A percentile compares a stretch with the other conserved stretches of the same genome.
Evolutionary conservation across 2,329 filamentous ascomycete species (phyloP).

Genomic region (Colletotrichum nymphaeae): DNA sequence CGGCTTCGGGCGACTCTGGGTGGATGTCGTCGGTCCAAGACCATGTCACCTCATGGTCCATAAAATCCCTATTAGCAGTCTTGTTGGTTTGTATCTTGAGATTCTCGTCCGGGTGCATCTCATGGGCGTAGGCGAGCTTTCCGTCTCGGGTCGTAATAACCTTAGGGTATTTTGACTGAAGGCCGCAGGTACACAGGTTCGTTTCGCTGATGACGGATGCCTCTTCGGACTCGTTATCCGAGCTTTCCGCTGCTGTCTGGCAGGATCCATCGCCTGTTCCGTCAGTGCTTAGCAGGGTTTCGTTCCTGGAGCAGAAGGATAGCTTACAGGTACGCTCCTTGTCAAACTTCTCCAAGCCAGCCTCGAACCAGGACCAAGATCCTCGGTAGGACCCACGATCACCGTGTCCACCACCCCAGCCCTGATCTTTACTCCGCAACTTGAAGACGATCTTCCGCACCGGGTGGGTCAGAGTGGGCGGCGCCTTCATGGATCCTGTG

Average conservation of each 20-base stretch:
- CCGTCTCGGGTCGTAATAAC: no score
- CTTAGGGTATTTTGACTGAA: no score
- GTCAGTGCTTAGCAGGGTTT: neutral
- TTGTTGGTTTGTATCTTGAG: slow-evolving; percentile 62
- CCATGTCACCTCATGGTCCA: slow-evolving; percentile 65
- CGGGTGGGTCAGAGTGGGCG: slow-evolving; percentile 53
- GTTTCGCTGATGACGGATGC: slow-evolving; percentile 27
- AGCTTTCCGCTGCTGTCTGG: neutral
- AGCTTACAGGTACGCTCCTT: slow-evolving; percentile 43
- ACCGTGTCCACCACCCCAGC: slow-evolving; percentile 55
- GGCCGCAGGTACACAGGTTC: slow-evolving; percentile 45
- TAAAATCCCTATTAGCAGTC: slow-evolving; percentile 46
- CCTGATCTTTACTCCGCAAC: slow-evolving; percentile 68
- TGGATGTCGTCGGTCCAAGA: slow-evolving; percentile 59
- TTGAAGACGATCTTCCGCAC: slow-evolving; percentile 72
- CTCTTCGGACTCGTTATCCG: neutral
- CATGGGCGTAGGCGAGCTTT: slow-evolving; percentile 49
- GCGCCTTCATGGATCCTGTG: slow-evolving; percentile 44
- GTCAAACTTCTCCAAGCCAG: slow-evolving; percentile 67
- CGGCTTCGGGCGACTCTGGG: slow-evolving; percentile 53
- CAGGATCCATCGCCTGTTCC: slow-evolving; percentile 23
- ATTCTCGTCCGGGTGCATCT: slow-evolving; percentile 46
- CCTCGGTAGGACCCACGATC: slow-evolving; percentile 53
- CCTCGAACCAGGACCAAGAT: slow-evolving; percentile 74
- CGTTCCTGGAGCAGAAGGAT: neutral